Evolutionary conservation across 352 stramenopile genomes (phyloP).

Genomic region (Globisporangium spinosum): DNA sequence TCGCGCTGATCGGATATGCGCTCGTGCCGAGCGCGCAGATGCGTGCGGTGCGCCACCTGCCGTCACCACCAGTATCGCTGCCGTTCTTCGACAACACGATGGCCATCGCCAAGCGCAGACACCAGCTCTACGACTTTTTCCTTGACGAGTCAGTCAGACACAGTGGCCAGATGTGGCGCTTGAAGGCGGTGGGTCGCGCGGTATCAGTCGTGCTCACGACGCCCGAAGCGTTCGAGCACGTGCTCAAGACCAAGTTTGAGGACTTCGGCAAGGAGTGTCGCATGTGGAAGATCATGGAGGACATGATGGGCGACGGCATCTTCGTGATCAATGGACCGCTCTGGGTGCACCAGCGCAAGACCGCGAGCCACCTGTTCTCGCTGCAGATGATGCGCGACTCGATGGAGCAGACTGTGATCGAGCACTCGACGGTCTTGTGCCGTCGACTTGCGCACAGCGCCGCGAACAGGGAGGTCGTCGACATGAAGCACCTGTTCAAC

Average conservation of each 20-base stretch:
- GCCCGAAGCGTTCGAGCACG: constrained; percentile 24
- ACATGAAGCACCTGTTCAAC: constrained; percentile 30
- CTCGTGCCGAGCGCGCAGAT: background rate
- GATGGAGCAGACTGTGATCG: constrained; percentile 25
- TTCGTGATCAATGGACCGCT: constrained; percentile 37
- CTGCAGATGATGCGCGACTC: constrained; percentile 28
- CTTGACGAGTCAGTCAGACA: constrained; percentile 28
- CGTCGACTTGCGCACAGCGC: background rate
- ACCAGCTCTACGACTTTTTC: constrained; percentile 34
- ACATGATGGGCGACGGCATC: constrained; percentile 58
- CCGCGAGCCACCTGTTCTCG: constrained; percentile 77
- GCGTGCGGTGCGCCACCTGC: constrained; percentile 3
- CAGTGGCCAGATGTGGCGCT: constrained; percentile 16
- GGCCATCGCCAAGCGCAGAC: constrained; percentile 31
- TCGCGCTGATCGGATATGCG: background rate
- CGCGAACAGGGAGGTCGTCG: background rate
- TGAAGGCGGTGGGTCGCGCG: constrained; percentile 1
- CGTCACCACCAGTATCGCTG: constrained; percentile 22
- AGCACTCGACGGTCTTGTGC: constrained; percentile 17
- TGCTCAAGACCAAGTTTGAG: constrained; percentile 44
- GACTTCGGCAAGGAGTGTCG: constrained; percentile 45
- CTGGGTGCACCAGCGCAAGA: constrained; percentile 64
- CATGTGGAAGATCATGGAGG: constrained; percentile 20
- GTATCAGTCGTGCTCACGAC: constrained; percentile 27
- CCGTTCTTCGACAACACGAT: constrained; percentile 34